Base-by-base conservation (phyloP, 78 protist species). In the Tieghemostelium lacteum region DNA sequence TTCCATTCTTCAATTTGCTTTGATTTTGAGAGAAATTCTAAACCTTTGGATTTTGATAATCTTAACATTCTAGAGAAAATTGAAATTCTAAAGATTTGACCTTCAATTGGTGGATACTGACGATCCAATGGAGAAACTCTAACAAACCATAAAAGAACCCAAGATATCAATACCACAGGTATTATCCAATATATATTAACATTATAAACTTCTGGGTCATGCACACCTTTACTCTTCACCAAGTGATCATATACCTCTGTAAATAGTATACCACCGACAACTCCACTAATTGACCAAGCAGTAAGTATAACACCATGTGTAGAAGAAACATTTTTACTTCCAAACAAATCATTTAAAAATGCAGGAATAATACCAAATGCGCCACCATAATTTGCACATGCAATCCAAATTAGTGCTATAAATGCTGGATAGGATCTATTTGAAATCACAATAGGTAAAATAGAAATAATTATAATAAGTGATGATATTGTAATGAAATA, bases 341-440 rank as follows among this genome's bases (percentile, higher is more conserved):
- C 94, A 66, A 88, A 92, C 3, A 94, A 1, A n/a, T 91, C 92
- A 0, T 24, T 29, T 26, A 92, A n/a, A 50, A 88, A 88, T 3
- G 94, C 94, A 16, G 95, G 95, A 19, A 89, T 7, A 22, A 34
- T 39, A 24, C 85, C 72, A 42, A 85, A 85, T 6, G 88, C 92
- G 16, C 75, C 92, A 16, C 92, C 92, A 83, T 85, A 85, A 4
- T 19, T 1, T n/a, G 36, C 24, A 1, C 63, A 39, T 8, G 22
- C 22, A 16, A 85, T 16, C 83, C 75, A 52, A 58, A 58, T 65
- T 22, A 63, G 17, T 37, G 75, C 19, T 8, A 73, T 39, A 33
- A 65, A 85, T 2, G 40, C 49, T 28, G 31, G 33, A 66, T n/a
- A 66, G 10, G 33, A 20, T n/a, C 50, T 33, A 1, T 50, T 64